Evolutionary conservation across 2,329 filamentous ascomycete species (phyloP).

Genomic region (Ascochyta fabae): DNA sequence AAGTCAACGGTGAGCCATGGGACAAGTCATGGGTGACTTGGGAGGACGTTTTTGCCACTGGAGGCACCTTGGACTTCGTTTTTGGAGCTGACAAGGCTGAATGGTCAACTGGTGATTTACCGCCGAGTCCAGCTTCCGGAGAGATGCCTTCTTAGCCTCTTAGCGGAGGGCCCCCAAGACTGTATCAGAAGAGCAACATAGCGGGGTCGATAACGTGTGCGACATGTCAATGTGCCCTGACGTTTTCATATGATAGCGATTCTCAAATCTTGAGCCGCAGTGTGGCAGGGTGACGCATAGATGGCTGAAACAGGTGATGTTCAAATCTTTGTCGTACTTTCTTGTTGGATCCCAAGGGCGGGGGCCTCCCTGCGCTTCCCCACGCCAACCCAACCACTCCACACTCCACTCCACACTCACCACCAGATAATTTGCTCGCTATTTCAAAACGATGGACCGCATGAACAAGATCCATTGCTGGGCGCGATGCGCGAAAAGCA

Average conservation of each 20-base stretch:
- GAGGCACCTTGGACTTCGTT: slow-evolving; percentile 67
- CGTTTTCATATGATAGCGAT: neutral
- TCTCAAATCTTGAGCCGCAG: neutral
- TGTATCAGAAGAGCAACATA: neutral
- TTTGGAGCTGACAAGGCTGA: slow-evolving; percentile 60
- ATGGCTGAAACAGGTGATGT: slow-evolving; percentile 8
- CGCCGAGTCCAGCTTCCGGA: slow-evolving; percentile 64
- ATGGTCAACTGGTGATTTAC: slow-evolving; percentile 67
- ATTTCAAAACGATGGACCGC: neutral
- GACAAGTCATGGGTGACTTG: slow-evolving; percentile 69
- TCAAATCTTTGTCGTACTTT: neutral
- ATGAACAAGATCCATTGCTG: slow-evolving; percentile 1
- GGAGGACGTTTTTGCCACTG: slow-evolving; percentile 68
- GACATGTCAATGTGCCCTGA: neutral
- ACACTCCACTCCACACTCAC: slow-evolving; percentile 8
- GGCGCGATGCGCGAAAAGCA: slow-evolving; percentile 7
- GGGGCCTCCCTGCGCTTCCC: neutral
- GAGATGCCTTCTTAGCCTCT: neutral
- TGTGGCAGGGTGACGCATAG: neutral
- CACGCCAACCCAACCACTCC: neutral
- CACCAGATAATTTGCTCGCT: neutral
- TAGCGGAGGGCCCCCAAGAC: neutral
- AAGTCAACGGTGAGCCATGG: slow-evolving; percentile 69
- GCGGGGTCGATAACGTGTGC: neutral
- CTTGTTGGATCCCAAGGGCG: slow-evolving; percentile 2